Conservation (phyloP, 2,329 filamentous ascomycete species). For the Graphium sp. region DNA sequence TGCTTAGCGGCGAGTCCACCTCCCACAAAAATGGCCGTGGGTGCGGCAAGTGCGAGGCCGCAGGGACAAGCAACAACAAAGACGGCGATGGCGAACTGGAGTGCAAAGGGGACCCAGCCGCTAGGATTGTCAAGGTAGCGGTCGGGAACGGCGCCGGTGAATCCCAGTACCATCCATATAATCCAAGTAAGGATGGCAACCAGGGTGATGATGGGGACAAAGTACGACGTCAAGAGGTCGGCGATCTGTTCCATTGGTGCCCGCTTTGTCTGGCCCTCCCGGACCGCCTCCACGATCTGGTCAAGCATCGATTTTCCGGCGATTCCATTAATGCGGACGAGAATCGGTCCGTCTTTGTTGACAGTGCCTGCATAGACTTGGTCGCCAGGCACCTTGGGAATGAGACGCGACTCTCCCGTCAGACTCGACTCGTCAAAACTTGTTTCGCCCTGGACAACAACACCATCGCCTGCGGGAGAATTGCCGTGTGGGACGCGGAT, state of each 20-base stretch:
- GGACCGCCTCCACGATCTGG: constrained; percentile 60
- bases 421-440: constrained; percentile 82
- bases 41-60: constrained; percentile 68
- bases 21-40: constrained; percentile 72
- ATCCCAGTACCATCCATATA: constrained; percentile 51
- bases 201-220: constrained; percentile 56
- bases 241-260: constrained; percentile 64
- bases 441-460: constrained; percentile 42
- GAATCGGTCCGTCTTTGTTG: constrained; percentile 49
- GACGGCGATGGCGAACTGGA: constrained; percentile 72
- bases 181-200: constrained; percentile 57
- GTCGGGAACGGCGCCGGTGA: constrained; percentile 35
- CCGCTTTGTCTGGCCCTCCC: constrained; percentile 60
- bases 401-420: constrained; percentile 58
- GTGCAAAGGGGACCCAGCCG: constrained; percentile 56
- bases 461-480: constrained; percentile 73
- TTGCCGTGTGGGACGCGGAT: constrained; percentile 64
- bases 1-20: constrained; percentile 63
- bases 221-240: constrained; percentile 57
- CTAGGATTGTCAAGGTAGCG: constrained; percentile 39
- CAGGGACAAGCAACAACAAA: constrained; percentile 81
- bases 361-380: constrained; percentile 57
- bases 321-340: constrained; percentile 45
- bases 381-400: constrained; percentile 47
- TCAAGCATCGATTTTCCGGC: constrained; percentile 62